Evolutionary conservation across 116 monocot genomes (phyloP), one percentile per base, ranked within the genome.

Genomic region (Phalaenopsis hybrid): DNA sequence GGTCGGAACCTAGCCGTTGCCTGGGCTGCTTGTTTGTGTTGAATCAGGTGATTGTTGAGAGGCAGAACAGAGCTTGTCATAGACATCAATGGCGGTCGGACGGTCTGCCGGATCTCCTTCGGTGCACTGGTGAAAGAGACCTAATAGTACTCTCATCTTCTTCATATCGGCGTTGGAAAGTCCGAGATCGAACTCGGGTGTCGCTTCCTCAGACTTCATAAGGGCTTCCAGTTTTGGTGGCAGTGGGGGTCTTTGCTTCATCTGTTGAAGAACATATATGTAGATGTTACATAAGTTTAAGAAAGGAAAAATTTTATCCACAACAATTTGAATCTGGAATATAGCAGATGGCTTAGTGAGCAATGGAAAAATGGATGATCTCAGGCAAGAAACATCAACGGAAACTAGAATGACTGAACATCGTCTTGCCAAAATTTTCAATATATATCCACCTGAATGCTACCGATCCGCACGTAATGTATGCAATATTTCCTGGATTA

Each of bases 71-170:
- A 92, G 83, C 6, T 52, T 80, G 20, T 90, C 75, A 44, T 89
- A 89, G 57, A 96, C 84, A 31, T 88, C 58, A 20, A 75, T 68
- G 7, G 96, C 94, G 5, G 90, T 82, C 2, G 96, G 96, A 18
- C 96, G 93, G 44, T 94, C 88, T 16, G 84, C 81, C 4, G 94
- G 90, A 82, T 91, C 73, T 79, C 82, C 83, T 57, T 65, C 57
- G 6, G 92, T 96, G 48, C 94, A 96, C 70, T 81, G 81, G 51
- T 88, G 81, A 78, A 92, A 96, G 44, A 94, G 83, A 49, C 91
- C 85, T 45, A 96, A 85, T 59, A 96, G 65, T 20, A 89, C 45
- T 79, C 86, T 92, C 79, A 94, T 45, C 52, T 79, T 89, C 49
- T 89, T 78, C 6, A 75, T 68, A 25, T 89, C 84, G 12, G 79